phyloP scores from a whole-genome alignment of 805 yeast species.

The Cyberlindnera petersonii region DNA sequence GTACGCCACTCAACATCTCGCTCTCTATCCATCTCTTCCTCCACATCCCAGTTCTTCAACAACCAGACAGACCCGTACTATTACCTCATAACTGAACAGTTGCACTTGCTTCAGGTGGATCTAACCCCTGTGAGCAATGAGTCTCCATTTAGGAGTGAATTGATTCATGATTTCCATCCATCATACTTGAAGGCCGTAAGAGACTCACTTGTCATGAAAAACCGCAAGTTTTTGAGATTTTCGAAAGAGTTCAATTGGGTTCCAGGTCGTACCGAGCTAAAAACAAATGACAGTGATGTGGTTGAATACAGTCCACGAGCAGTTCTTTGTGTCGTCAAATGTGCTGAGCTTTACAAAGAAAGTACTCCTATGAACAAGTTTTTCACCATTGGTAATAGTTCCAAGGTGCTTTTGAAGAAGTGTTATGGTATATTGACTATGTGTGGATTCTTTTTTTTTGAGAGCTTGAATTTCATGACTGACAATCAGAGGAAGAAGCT shows the following conservation, averaged over 20 bases:
- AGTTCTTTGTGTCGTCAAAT: slow-evolving; percentile 34
- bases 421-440: slow-evolving; percentile 47
- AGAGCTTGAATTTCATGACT: slow-evolving; percentile 33
- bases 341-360: slow-evolving; percentile 38
- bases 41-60: slow-evolving; percentile 26
- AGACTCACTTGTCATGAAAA: slow-evolving; percentile 20
- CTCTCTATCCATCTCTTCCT: slow-evolving; percentile 23
- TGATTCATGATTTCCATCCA: slow-evolving; percentile 11
- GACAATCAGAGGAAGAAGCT: slow-evolving; percentile 27
- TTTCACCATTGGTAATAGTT: slow-evolving; percentile 29
- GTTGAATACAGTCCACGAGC: slow-evolving; percentile 6
- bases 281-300: slow-evolving; percentile 2
- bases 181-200: slow-evolving; percentile 8
- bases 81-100: slow-evolving; percentile 30
- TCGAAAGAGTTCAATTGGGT: slow-evolving; percentile 26
- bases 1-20: slow-evolving; percentile 6
- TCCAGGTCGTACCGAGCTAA: slow-evolving; percentile 26
- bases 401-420: slow-evolving; percentile 37
- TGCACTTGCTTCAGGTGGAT: slow-evolving; percentile 23
- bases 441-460: slow-evolving; percentile 46
- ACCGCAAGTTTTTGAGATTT: slow-evolving; percentile 34
- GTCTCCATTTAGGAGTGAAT: slow-evolving; percentile 13
- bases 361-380: slow-evolving; percentile 33
- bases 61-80: slow-evolving; percentile 34
- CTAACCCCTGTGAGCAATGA: slow-evolving; percentile 9